These are phyloP conservation scores for Amauroascus niger DNA, from an alignment of 2,329 filamentous ascomycete genomes.

Conservation along the genomic window DNA sequence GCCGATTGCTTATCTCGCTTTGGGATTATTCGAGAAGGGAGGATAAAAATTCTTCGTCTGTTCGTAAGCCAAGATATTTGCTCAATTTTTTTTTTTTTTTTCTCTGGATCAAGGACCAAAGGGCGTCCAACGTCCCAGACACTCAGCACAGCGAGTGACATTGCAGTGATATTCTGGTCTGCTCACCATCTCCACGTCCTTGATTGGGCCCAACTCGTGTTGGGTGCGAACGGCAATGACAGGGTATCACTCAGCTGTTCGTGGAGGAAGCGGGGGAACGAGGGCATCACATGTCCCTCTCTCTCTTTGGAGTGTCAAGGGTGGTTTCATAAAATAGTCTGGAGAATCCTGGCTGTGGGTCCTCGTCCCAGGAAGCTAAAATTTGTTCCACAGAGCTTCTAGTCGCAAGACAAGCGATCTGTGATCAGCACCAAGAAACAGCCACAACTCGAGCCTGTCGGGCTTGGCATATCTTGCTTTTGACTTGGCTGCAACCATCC, in stretches of 20 bases:
- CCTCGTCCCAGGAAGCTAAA: not conserved
- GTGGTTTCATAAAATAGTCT: not conserved
- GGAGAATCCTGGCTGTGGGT: constrained; percentile 3
- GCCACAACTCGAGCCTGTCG: not conserved
- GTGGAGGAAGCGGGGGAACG: not conserved
- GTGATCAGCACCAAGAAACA: not conserved
- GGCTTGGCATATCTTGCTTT: not conserved
- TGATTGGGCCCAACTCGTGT: not conserved
- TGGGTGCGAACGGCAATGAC: not conserved
- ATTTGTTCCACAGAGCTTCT: constrained; percentile 9
- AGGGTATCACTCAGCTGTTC: not conserved
- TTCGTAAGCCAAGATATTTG: not conserved
- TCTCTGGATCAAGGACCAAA: too few relatives aligned
- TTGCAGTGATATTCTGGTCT: not conserved
- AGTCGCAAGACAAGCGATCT: not conserved
- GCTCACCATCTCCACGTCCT: not conserved
- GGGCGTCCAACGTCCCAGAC: too few relatives aligned
- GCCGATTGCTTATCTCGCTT: constrained; percentile 1
- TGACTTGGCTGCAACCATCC: not conserved
- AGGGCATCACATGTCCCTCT: constrained; percentile 1
- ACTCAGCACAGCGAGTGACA: not conserved
- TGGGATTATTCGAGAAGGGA: not conserved
- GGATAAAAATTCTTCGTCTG: not conserved
- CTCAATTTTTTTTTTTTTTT: too few relatives aligned
- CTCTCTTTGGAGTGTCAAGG: not conserved